Conservation (phyloP, 306 rosid species). For the Dryas drummondii region DNA sequence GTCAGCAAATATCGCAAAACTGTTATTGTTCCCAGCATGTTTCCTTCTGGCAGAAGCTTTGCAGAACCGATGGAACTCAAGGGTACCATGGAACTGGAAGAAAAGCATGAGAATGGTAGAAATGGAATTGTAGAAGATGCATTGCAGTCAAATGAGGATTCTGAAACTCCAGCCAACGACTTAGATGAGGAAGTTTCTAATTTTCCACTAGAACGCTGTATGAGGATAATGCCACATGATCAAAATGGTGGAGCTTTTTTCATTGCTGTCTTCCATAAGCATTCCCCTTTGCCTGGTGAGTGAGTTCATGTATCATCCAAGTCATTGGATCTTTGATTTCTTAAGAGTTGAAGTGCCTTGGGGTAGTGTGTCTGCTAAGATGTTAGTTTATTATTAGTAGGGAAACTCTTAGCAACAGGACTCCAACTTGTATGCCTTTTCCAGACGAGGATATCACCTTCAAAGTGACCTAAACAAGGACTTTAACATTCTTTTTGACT, state of each 20-base stretch:
- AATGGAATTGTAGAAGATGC: conserved; percentile 46
- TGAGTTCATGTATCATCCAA: conserved; percentile 24
- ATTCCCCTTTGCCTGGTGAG: conserved; percentile 76
- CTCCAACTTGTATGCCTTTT: too few relatives aligned
- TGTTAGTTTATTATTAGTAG: not conserved
- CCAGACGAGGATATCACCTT: too few relatives aligned
- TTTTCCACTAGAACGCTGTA: conserved; percentile 78
- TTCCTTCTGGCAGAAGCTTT: conserved; percentile 73
- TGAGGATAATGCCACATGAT: conserved; percentile 95
- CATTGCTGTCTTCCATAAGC: conserved; percentile 83
- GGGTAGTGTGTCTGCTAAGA: not conserved
- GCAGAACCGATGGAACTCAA: conserved; percentile 30
- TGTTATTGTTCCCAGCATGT: conserved; percentile 68
- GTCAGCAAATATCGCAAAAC: conserved; percentile 62
- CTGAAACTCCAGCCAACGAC: conserved; percentile 28
- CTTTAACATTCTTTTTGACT: too few relatives aligned
- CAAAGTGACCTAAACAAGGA: too few relatives aligned
- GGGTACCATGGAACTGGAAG: conserved; percentile 36
- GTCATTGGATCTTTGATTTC: conserved; percentile 1
- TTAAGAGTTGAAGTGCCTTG: not conserved
- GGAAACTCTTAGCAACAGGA: too few relatives aligned
- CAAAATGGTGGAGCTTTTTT: conserved; percentile 97
- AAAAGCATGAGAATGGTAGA: conserved; percentile 34
- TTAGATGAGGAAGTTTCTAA: conserved; percentile 59
- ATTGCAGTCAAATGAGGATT: conserved; percentile 33